Conservation (phyloP, 164 flowering plant species). For the Euptelea pleiosperma region DNA sequence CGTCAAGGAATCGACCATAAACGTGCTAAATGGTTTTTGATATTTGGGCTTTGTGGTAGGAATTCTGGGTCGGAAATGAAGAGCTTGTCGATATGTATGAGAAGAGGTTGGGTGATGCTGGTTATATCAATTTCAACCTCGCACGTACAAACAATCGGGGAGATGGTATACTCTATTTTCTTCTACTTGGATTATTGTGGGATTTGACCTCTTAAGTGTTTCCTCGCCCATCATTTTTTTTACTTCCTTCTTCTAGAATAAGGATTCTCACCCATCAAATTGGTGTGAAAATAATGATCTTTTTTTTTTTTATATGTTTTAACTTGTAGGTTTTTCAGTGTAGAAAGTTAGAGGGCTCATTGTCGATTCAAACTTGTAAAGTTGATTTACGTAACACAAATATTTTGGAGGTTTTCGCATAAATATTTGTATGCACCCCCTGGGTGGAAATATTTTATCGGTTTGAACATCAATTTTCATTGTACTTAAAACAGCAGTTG, state of each 20-base stretch:
- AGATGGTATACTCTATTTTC: constrained; percentile 56
- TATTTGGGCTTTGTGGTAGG: constrained; percentile 39
- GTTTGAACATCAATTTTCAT: neutral
- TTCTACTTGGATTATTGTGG: constrained; percentile 3
- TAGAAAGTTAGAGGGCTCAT: neutral
- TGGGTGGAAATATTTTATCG: neutral
- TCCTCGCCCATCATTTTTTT: neutral
- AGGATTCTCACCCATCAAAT: too few species aligned
- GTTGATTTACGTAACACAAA: too few species aligned
- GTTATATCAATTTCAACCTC: constrained; percentile 72
- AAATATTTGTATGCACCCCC: too few species aligned
- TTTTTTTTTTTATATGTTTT: too few species aligned
- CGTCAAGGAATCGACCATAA: too few species aligned
- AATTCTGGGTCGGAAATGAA: constrained; percentile 93
- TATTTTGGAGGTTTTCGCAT: too few species aligned
- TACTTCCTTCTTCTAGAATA: too few species aligned
- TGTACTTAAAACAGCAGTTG: neutral
- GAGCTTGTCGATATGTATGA: constrained; percentile 84
- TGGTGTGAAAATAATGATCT: too few species aligned
- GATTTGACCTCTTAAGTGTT: neutral
- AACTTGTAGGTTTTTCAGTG: too few species aligned
- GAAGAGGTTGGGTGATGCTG: constrained; percentile 79
- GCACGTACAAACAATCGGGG: constrained; percentile 94
- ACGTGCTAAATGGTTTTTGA: neutral
- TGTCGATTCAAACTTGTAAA: neutral